phyloP scores from a whole-genome alignment of 2,329 filamentous ascomycete genomes.

The Microdochium nivale region DNA sequence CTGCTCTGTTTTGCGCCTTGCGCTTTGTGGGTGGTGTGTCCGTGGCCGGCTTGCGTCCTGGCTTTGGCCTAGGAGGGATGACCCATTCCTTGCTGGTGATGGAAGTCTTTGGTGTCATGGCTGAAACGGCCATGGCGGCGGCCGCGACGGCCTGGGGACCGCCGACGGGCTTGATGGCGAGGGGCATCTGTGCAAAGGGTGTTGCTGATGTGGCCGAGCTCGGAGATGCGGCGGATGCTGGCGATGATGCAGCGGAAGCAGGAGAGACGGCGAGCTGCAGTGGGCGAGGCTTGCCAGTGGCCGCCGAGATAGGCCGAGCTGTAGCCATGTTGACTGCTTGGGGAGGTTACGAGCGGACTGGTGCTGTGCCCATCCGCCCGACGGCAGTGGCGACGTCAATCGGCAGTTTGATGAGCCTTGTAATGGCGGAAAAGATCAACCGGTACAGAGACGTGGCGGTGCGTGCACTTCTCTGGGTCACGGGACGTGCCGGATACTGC shows the following conservation, averaged over 20 bases:
- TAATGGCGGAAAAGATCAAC: too few relatives aligned
- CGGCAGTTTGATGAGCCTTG: background rate
- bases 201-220: conserved; percentile 15
- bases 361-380: background rate
- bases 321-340: conserved; percentile 10
- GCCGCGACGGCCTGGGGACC: conserved; percentile 29
- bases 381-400: background rate
- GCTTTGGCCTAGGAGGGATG: conserved; percentile 75
- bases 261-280: conserved; percentile 19
- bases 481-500: too few relatives aligned
- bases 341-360: background rate
- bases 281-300: conserved; percentile 10
- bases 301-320: conserved; percentile 9
- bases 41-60: conserved; percentile 86
- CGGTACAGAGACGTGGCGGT: background rate
- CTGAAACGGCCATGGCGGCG: conserved; percentile 30
- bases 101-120: conserved; percentile 37
- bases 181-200: conserved; percentile 13
- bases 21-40: conserved; percentile 89
- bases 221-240: conserved; percentile 17
- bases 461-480: background rate
- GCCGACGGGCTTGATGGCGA: conserved; percentile 17
- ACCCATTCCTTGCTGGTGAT: conserved; percentile 83
- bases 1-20: conserved; percentile 88
- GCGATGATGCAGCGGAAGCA: conserved; percentile 16